Evolutionary conservation across 768 basidiomycete species (phyloP).

Genomic region (Lactifluus piperatus): DNA sequence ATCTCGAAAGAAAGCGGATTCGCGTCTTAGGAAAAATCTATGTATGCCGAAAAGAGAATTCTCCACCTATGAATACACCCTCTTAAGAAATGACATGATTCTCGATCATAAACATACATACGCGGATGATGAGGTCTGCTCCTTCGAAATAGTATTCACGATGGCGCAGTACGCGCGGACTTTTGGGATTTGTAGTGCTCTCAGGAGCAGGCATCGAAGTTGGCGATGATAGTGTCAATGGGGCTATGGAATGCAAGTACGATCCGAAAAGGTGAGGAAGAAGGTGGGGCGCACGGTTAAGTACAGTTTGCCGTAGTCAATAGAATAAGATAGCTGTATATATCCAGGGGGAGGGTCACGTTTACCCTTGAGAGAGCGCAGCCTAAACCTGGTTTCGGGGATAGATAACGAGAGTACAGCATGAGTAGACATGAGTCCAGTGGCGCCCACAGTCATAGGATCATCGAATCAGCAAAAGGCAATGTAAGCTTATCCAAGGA

Average conservation of each 20-base stretch:
- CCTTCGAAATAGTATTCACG: conserved; percentile 42
- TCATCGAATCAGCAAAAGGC: neutral
- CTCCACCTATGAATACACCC: conserved; percentile 1
- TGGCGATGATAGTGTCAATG: neutral
- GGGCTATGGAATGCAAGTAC: neutral
- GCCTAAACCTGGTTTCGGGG: neutral
- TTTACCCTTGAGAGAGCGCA: neutral
- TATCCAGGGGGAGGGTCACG: neutral
- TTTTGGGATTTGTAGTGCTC: neutral
- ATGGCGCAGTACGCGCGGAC: conserved; percentile 23
- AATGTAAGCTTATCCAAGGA: neutral
- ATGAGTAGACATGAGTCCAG: neutral
- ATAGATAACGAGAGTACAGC: neutral
- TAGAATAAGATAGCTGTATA: conserved; percentile 1
- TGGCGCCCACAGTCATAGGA: neutral
- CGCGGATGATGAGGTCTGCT: conserved; percentile 37
- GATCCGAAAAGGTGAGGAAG: neutral
- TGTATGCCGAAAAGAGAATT: conserved; percentile 11
- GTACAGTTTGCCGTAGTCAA: neutral
- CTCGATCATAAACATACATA: conserved; percentile 16
- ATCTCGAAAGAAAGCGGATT: conserved; percentile 24
- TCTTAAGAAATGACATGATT: neutral
- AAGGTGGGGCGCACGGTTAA: neutral
- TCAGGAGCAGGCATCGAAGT: neutral
- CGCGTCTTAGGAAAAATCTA: conserved; percentile 25